phyloP scores from a whole-genome alignment of 2,329 filamentous ascomycete genomes.

The Emmonsia crescens region DNA sequence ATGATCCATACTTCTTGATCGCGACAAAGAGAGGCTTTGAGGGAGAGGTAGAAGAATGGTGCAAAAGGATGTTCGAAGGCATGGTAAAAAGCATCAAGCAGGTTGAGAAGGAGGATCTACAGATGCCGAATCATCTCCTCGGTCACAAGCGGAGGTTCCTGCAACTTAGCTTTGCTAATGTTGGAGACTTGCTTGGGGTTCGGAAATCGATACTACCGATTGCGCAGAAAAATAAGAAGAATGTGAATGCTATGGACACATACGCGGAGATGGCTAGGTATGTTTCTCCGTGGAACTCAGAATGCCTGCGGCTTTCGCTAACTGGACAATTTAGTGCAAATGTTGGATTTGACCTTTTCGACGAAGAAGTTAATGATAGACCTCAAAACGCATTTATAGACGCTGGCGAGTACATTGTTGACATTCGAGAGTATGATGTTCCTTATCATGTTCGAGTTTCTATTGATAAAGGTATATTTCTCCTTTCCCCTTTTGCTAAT shows the following conservation, averaged over 20 bases:
- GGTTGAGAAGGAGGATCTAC: conserved; percentile 84
- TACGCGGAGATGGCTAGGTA: conserved; percentile 92
- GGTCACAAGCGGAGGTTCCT: conserved; percentile 84
- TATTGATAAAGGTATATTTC: conserved; percentile 67
- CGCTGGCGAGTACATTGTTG: conserved; percentile 93
- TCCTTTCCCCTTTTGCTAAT: neutral
- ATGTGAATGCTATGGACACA: conserved; percentile 92
- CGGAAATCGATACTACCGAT: conserved; percentile 76
- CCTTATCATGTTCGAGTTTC: conserved; percentile 98
- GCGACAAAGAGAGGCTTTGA: conserved; percentile 82
- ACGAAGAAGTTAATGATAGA: conserved; percentile 74
- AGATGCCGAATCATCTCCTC: conserved; percentile 89
- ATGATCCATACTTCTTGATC: conserved; percentile 91
- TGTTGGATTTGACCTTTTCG: conserved; percentile 88
- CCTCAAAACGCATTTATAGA: conserved; percentile 69
- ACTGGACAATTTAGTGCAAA: conserved; percentile 47
- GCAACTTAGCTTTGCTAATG: conserved; percentile 77
- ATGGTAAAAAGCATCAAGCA: conserved; percentile 66
- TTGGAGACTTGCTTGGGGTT: conserved; percentile 73
- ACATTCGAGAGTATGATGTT: conserved; percentile 98
- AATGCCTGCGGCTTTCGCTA: conserved; percentile 8
- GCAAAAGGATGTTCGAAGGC: conserved; percentile 66
- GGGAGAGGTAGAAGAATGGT: conserved; percentile 92
- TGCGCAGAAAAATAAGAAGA: conserved; percentile 93
- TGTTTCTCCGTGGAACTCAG: conserved; percentile 2